Base-by-base conservation (phyloP, 352 stramenopile species). In the Globisporangium mamillatum region DNA sequence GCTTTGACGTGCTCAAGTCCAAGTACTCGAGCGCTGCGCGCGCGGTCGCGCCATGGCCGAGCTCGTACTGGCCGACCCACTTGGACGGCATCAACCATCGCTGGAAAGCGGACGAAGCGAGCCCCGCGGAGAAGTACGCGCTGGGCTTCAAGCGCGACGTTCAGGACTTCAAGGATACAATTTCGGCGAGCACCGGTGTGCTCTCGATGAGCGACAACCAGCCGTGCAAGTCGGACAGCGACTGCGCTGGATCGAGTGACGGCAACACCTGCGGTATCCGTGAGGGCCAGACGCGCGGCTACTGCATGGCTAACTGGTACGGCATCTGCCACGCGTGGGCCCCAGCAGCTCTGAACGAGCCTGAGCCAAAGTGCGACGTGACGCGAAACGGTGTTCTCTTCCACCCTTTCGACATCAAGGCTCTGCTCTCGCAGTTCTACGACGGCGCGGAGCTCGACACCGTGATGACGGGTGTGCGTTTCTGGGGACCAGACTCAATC, bases 21-120 rank as follows among this genome's bases (percentile, higher is more conserved):
- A 29, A 75, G 57, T 82, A 82, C 60, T 54, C 61, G 2, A 71
- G 61, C 9, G 68, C 27, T 5, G 29, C 55, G 32, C 73, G 67
- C 4, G 48, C 55, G 36, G 63, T 0, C 3, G 72, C 46, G 16
- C 78, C 78, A 41, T 86, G 78, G 78, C 75, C 78, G 5, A 59
- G 74, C 32, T 82, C 75, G 67, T 90, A 90, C 75, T 90, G 79
- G 79, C 80, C 82, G 7, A 76, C 65, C 32, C 84, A 79, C 70
- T 67, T 79, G 58, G 82, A 90, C 71, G 75, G 79, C 55, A 90
- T 90, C 75, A 88, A 90, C 72, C 56, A 71, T 60, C 60, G 71
- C 22, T 82, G 80, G 82, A 75, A 62, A 2, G 69, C 71, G 8
- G 74, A 67, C 36, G 62, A 69, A 55, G 32, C 55, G 6, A 79